phyloP scores from a whole-genome alignment of 1,284 basidiomycete species.

The Apiotrichum laibachii region DNA sequence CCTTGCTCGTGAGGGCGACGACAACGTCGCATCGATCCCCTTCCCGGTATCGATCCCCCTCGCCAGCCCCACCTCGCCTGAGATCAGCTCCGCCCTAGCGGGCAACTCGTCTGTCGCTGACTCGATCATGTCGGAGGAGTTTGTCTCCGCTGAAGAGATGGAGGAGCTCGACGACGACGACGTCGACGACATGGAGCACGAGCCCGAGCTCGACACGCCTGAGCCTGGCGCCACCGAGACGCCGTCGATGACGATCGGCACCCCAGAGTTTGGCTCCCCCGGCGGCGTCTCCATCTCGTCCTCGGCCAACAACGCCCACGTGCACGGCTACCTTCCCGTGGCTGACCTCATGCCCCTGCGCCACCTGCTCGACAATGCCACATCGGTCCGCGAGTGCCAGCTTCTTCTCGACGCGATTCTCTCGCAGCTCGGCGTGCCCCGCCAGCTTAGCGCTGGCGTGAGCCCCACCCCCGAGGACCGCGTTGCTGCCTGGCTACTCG shows the following conservation, averaged over 20 bases:
- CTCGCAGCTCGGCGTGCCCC: constrained; percentile 58
- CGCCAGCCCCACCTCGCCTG: neutral
- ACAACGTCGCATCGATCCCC: neutral
- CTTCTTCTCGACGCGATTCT: constrained; percentile 77
- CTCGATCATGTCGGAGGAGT: neutral
- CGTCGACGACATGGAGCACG: neutral
- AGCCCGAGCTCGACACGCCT: neutral
- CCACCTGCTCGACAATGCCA: constrained; percentile 65
- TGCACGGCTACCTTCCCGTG: constrained; percentile 27
- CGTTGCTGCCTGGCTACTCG: constrained; percentile 41
- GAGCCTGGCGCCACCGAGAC: neutral
- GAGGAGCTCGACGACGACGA: neutral
- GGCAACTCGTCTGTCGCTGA: neutral
- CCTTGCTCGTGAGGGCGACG: constrained; percentile 6
- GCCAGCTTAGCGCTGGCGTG: neutral
- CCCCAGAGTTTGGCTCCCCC: too few species aligned
- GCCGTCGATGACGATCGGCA: neutral
- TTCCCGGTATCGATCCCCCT: neutral
- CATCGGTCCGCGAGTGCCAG: constrained; percentile 75
- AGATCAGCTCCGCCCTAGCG: neutral
- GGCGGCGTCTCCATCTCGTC: neutral
- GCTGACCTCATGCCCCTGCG: constrained; percentile 64
- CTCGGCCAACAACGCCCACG: too few species aligned
- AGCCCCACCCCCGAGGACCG: constrained; percentile 27
- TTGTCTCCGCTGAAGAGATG: neutral